Base-by-base conservation (phyloP, 2,329 filamentous ascomycete species). In the Colletotrichum tropicale region DNA sequence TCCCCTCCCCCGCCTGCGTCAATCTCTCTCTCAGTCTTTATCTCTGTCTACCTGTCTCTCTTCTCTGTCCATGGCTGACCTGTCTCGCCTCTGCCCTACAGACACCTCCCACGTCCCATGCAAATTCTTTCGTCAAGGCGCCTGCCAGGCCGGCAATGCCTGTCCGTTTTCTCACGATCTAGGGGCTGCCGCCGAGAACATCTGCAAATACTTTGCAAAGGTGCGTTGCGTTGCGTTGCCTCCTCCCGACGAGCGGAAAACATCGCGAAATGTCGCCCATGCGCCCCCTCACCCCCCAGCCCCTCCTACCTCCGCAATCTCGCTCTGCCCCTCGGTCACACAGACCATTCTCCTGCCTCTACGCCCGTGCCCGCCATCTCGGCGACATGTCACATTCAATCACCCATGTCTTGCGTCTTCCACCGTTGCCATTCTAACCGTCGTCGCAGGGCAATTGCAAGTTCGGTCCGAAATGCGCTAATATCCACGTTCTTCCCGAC, bases 161-260 rank as follows among this genome's bases (percentile, higher is more conserved):
- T 99, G 97, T 87, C 97, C 97, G 55, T 99, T 98, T 86, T 95
- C 96, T 81, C 97, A 99, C 87, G 96, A 98, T 78, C 93, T 97
- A 78, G 95, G 97, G 83, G 91, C 93, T 34, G 92, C 96, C 55
- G 91, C 94, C 67, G 95, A 98, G 84, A 96, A 94, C 77, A 93
- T 98, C 78, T 99, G 97, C 93, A 99, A 98, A 87, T 99, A 98
- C 87, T 99, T 98, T 85, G 94, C 96, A 82, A 99, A 98, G 93
- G 96, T 98, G 88, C 81, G 88, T 84, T 60, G 9, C 60, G 69
- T n/a, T 30, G 38, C 62, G 38, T 48, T 48, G 38, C 38, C 38
- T 48, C 18, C 5, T 48, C 9, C 18, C 18, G 18, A 48, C 38
- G 18, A n/a, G 18, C 66, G n/a, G 18, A 61, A 30, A 12, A 43